Evolutionary conservation across 148 eudicot genomes (phyloP).

Genomic region (Drosera capensis): DNA sequence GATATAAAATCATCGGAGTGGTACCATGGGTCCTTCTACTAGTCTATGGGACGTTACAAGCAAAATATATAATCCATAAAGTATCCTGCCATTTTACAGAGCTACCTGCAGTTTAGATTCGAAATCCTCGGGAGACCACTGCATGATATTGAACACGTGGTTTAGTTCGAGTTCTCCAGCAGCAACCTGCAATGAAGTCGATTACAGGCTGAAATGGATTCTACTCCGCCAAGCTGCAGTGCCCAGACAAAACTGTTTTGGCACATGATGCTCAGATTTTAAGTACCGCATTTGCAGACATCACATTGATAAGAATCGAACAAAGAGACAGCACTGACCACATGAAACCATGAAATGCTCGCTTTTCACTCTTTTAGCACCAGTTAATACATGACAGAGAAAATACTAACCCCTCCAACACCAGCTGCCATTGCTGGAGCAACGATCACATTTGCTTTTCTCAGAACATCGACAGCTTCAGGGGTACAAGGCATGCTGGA

Average conservation of each 20-base stretch:
- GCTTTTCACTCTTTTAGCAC: too few relatives aligned
- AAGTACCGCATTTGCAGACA: too few relatives aligned
- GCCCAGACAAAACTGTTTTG: too few relatives aligned
- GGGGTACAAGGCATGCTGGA: constrained; percentile 93
- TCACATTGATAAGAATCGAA: too few relatives aligned
- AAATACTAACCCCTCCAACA: constrained; percentile 99
- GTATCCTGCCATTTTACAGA: background rate
- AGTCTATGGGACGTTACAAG: too few relatives aligned
- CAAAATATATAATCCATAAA: too few relatives aligned
- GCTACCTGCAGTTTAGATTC: constrained; percentile 87
- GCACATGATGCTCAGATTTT: too few relatives aligned
- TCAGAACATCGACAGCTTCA: constrained; percentile 82
- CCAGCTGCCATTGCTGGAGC: constrained; percentile 99
- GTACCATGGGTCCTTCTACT: too few relatives aligned
- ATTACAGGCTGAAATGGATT: background rate
- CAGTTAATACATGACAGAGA: too few relatives aligned
- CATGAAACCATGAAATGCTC: too few relatives aligned
- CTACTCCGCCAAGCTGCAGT: background rate
- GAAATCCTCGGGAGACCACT: constrained; percentile 88
- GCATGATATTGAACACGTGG: constrained; percentile 43
- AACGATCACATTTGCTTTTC: constrained; percentile 76
- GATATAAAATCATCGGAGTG: too few relatives aligned
- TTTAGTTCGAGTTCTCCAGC: constrained; percentile 95
- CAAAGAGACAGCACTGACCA: too few relatives aligned
- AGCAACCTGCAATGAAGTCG: constrained; percentile 49